Evolutionary conservation across 345 rosid genomes (phyloP).

Genomic region (Euphorbia lathyris): DNA sequence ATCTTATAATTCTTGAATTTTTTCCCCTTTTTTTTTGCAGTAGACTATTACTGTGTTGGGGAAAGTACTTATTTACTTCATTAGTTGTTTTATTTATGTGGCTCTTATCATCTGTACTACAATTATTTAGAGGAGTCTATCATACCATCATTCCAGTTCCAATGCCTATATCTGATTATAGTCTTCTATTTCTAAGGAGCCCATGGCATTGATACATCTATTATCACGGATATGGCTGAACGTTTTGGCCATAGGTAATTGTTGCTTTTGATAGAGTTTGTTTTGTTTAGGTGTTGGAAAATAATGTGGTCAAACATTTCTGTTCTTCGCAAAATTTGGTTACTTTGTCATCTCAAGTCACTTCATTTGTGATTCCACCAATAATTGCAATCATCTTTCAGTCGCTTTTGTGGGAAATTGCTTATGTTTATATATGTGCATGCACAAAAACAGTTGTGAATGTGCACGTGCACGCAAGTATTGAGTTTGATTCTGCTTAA

Average conservation of each 20-base stretch:
- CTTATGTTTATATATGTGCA: neutral
- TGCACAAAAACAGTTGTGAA: neutral
- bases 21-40: neutral
- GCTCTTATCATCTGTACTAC: neutral
- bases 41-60: neutral
- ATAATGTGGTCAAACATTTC: neutral
- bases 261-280: neutral
- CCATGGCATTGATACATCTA: neutral
- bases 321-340: neutral
- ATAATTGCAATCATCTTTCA: neutral
- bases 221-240: neutral
- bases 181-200: neutral
- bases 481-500: neutral
- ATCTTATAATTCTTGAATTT: neutral
- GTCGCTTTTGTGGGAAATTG: neutral
- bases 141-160: neutral
- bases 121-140: neutral
- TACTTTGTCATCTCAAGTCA: neutral
- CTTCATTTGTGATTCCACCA: neutral
- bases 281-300: neutral
- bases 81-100: neutral
- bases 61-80: neutral
- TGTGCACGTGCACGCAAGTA: neutral
- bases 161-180: neutral
- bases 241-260: neutral